phyloP scores from a whole-genome alignment of 495 filamentous ascomycete species.

The Gamarada debralockiae region DNA sequence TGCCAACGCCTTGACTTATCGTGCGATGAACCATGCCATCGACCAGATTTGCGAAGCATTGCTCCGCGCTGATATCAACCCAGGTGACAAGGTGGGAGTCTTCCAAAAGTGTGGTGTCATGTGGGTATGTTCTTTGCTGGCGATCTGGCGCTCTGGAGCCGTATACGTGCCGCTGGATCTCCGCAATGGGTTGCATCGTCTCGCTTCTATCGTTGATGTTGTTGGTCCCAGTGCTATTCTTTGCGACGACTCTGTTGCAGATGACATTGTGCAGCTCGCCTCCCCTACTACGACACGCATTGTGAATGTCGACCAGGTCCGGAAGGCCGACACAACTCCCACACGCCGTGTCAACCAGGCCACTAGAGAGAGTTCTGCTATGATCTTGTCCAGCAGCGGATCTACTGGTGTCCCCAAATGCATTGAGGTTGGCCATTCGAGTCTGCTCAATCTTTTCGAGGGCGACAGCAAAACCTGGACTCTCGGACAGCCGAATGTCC shows the following conservation, averaged over 20 bases:
- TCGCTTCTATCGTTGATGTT: conserved; percentile 11
- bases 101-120: conserved; percentile 33
- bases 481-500: conserved; percentile 2
- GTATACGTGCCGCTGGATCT: conserved; percentile 52
- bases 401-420: conserved; percentile 94
- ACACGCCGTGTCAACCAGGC: not conserved
- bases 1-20: not conserved
- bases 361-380: not conserved
- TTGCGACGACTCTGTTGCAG: not conserved
- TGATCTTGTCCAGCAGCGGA: conserved; percentile 98
- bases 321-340: not conserved
- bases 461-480: conserved; percentile 9
- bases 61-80: not conserved
- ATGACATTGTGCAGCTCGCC: not conserved
- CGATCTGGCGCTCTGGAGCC: conserved; percentile 43
- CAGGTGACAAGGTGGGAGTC: conserved; percentile 23
- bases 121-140: conserved; percentile 50
- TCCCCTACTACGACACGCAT: not conserved
- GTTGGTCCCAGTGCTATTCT: conserved; percentile 10
- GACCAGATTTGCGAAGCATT: conserved; percentile 5
- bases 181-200: conserved; percentile 23
- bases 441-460: conserved; percentile 35
- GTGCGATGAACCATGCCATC: not conserved
- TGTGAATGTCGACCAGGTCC: not conserved
- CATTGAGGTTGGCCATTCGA: conserved; percentile 75